Conservation (phyloP, 768 basidiomycete species). For the Tremella yokohamensis region DNA sequence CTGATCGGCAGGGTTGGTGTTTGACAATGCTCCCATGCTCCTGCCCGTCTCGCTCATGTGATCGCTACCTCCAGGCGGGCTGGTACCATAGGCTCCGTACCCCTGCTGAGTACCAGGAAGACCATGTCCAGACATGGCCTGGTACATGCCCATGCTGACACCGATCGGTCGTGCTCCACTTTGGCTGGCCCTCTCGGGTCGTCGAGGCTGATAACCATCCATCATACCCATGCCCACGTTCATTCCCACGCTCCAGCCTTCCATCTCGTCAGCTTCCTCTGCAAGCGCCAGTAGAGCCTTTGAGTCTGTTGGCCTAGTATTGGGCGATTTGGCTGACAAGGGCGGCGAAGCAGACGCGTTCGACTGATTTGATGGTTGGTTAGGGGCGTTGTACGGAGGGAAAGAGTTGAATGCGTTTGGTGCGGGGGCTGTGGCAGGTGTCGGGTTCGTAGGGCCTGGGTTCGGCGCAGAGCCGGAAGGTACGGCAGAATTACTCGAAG, state of each 20-base stretch:
- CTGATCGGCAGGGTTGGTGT: constrained; percentile 64
- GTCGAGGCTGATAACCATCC: constrained; percentile 3
- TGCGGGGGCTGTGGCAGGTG: background rate
- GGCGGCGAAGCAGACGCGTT: constrained; percentile 30
- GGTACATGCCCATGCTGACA: background rate
- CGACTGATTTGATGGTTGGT: constrained; percentile 7
- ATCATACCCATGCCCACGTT: constrained; percentile 20
- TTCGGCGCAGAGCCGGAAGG: background rate
- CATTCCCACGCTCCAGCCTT: constrained; percentile 39
- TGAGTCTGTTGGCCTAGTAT: constrained; percentile 31
- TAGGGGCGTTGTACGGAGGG: background rate
- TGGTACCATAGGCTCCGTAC: constrained; percentile 17
- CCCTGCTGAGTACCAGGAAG: background rate
- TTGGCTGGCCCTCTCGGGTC: constrained; percentile 5
- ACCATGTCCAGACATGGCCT: constrained; percentile 2
- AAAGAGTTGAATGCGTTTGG: background rate
- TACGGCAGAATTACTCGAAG: no score
- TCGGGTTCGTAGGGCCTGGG: background rate
- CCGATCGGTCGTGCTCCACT: constrained; percentile 4
- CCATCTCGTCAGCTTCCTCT: constrained; percentile 48
- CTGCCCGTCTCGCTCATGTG: constrained; percentile 27
- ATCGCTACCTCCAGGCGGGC: constrained; percentile 39
- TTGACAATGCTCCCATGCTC: constrained; percentile 18
- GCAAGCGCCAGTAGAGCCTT: constrained; percentile 49
- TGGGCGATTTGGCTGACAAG: constrained; percentile 28